Base-by-base conservation (phyloP, 352 stramenopile species). In the Aphanomyces astaci region DNA sequence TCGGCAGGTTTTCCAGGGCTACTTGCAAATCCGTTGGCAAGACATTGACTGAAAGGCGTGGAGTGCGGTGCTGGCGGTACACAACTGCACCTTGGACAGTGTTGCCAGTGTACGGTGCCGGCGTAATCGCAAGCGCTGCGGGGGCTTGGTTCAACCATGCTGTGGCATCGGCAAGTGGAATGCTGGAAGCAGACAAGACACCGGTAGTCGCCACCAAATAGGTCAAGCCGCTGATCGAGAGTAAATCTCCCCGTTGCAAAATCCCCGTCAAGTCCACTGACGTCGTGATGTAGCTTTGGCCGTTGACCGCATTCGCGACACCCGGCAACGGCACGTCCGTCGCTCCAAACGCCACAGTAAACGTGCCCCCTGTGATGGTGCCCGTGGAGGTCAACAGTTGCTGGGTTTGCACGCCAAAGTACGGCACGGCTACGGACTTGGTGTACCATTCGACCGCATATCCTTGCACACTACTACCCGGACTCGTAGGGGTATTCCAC, bases 1-100 rank as follows among this genome's bases (percentile, higher is more conserved):
- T 93, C 11, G 90, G 80, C 3, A 98, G 73, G 64, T 91, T 76
- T 76, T 98, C 86, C 13, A 98, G 63, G 2, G 91, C 87, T 15
- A 79, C 78, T 55, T 92, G 74, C 74, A 94, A 78, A 2, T 67
- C 72, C 19, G 52, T 69, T n/a, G 84, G 83, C 0, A 81, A 85
- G 9, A 80, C 64, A 46, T 94, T 82, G 62, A 79, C 84, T 0
- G 73, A 19, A 30, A 94, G 57, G 11, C 78, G 74, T 3, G 71
- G 87, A 3, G 81, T 91, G 13, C 82, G 80, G 74, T 78, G 90
- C 24, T 75, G 81, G 5, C 81, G 88, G 15, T 77, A 74, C 7
- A 90, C 11, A 10, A 63, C n/a, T 2, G 77, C 60, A 3, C 63
- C 71, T 5, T 60, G 70, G 40, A 83, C 76, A 0, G 82, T 89